These are phyloP conservation scores for Microthlaspi erraticum DNA, from an alignment of 345 rosid genomes.

Conservation along the genomic window DNA sequence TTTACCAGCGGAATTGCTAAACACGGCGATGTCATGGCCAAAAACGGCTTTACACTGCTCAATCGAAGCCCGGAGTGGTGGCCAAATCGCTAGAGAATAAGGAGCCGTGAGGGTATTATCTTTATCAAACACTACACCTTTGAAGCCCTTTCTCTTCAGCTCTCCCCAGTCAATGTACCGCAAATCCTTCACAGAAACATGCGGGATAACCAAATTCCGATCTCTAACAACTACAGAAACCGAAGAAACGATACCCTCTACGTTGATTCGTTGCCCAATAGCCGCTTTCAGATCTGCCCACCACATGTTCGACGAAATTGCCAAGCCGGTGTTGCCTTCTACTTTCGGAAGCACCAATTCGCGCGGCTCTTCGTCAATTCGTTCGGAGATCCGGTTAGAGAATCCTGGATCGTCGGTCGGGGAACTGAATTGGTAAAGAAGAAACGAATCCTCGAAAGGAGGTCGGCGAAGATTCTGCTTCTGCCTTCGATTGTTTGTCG, in stretches of 20 bases:
- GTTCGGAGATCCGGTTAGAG: constrained; percentile 47
- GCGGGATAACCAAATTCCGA: constrained; percentile 80
- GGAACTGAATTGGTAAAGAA: constrained; percentile 51
- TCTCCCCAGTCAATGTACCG: constrained; percentile 85
- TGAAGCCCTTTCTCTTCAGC: constrained; percentile 76
- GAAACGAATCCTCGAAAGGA: constrained; percentile 40
- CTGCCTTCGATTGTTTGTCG: constrained; percentile 51
- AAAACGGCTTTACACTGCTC: constrained; percentile 81
- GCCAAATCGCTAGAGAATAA: constrained; percentile 79
- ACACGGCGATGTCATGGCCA: constrained; percentile 80
- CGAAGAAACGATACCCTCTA: constrained; percentile 83
- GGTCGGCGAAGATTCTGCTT: constrained; percentile 35
- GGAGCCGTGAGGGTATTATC: constrained; percentile 95
- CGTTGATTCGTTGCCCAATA: constrained; percentile 83
- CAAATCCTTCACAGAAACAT: constrained; percentile 72
- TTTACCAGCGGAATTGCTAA: constrained; percentile 96
- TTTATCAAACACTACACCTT: constrained; percentile 95
- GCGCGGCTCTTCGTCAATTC: constrained; percentile 38
- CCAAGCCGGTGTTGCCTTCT: constrained; percentile 14
- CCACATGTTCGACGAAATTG: constrained; percentile 83
- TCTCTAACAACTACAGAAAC: constrained; percentile 58
- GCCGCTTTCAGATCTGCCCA: constrained; percentile 92
- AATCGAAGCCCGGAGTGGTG: constrained; percentile 63
- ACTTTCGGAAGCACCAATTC: constrained; percentile 21
- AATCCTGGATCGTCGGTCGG: constrained; percentile 36